phyloP scores from a whole-genome alignment of 805 yeast genomes.

The Monosporozyma aerobia region DNA sequence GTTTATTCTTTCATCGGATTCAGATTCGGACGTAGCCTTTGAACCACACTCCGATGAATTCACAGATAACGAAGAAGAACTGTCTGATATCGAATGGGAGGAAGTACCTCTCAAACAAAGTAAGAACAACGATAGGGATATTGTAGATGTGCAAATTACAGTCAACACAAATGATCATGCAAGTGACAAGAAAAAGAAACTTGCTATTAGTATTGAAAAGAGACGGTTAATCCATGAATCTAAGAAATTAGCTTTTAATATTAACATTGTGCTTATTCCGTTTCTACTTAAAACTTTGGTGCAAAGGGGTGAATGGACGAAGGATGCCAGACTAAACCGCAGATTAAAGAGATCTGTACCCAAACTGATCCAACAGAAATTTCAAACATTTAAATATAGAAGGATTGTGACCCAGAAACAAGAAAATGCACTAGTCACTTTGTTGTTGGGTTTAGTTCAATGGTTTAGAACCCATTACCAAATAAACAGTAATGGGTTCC shows the following conservation, averaged over 20 bases:
- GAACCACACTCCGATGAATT: not conserved
- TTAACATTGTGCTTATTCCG: constrained; percentile 17
- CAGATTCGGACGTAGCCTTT: not conserved
- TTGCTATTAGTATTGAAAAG: not conserved
- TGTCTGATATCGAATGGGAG: constrained; percentile 22
- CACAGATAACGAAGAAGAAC: constrained; percentile 1
- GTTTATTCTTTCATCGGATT: not conserved
- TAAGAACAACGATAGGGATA: not conserved
- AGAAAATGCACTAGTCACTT: constrained; percentile 8
- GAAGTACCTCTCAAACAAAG: constrained; percentile 15
- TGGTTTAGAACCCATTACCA: constrained; percentile 23
- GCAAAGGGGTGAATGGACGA: constrained; percentile 8
- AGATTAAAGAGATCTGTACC: constrained; percentile 19
- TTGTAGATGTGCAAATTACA: not conserved
- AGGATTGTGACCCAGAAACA: not conserved
- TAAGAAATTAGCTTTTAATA: constrained; percentile 11
- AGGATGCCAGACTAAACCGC: constrained; percentile 14
- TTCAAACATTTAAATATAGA: constrained; percentile 6
- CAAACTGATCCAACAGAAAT: constrained; percentile 15
- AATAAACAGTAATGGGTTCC: constrained; percentile 21
- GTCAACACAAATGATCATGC: not conserved
- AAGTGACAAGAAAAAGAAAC: not conserved
- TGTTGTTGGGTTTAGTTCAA: constrained; percentile 16
- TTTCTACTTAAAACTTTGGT: constrained; percentile 11
- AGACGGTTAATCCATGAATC: constrained; percentile 2